Percentiles rank a stretch among this genome's conserved stretches.
Evolutionary conservation across 768 basidiomycete species (phyloP).

Genomic region (Suillus cothurnatus): DNA sequence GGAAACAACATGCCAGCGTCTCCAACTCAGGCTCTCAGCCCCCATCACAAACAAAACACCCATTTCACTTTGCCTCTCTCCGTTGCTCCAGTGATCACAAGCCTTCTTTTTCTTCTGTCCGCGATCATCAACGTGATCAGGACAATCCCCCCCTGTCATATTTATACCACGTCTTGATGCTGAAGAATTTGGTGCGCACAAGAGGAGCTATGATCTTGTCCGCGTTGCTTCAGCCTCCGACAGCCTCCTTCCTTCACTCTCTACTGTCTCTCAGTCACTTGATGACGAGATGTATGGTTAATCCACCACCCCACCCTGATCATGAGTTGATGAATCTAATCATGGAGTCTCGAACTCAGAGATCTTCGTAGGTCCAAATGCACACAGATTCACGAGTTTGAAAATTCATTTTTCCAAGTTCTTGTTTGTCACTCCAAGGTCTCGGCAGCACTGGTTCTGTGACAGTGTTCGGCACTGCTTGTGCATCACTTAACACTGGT

Average conservation of each 20-base stretch:
- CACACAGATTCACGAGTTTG: too few relatives aligned
- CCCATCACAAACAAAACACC: slow-evolving; percentile 29
- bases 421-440: too few relatives aligned
- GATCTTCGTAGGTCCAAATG: too few relatives aligned
- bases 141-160: slow-evolving; percentile 34
- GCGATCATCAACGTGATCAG: slow-evolving; percentile 21
- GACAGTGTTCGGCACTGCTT: too few relatives aligned
- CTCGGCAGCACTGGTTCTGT: too few relatives aligned
- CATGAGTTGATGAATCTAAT: too few relatives aligned
- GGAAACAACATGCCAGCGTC: slow-evolving; percentile 48
- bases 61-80: slow-evolving; percentile 55
- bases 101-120: slow-evolving; percentile 34
- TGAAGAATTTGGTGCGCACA: slow-evolving; percentile 33
- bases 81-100: slow-evolving; percentile 56
- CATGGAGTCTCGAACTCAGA: too few relatives aligned
- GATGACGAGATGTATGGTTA: slow-evolving; percentile 33
- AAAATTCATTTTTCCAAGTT: too few relatives aligned
- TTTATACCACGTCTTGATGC: slow-evolving; percentile 32
- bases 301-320: too few relatives aligned
- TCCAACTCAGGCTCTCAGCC: slow-evolving; percentile 22
- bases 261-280: slow-evolving; percentile 28
- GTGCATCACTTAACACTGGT: too few relatives aligned
- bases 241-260: slow-evolving; percentile 1
- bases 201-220: slow-evolving; percentile 29
- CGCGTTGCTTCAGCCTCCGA: slow-evolving; percentile 26